phyloP scores from a whole-genome alignment of 306 rosid genomes.

The Phaseolus lunatus region DNA sequence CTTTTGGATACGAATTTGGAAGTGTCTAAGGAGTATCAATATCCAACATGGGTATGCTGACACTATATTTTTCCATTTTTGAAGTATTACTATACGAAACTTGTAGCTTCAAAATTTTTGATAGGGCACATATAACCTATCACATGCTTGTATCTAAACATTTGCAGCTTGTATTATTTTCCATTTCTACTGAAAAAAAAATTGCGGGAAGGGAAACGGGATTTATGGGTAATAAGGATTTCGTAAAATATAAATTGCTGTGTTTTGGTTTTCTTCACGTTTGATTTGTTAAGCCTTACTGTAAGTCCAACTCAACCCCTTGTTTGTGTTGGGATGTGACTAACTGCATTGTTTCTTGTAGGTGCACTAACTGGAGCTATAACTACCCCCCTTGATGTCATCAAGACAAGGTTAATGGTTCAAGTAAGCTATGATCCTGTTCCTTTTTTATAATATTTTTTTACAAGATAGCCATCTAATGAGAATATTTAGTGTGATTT shows the following conservation, averaged over 20 bases:
- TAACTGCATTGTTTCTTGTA: slow-evolving; percentile 42
- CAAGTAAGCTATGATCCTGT: slow-evolving; percentile 62
- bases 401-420: slow-evolving; percentile 92
- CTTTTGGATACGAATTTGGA: too few relatives aligned
- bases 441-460: slow-evolving; percentile 16
- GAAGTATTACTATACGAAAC: neutral
- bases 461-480: neutral
- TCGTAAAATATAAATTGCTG: neutral
- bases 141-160: neutral
- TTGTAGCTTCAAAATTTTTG: slow-evolving; percentile 4
- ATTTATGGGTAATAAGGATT: slow-evolving; percentile 2
- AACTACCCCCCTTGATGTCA: slow-evolving; percentile 96
- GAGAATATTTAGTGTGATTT: too few relatives aligned
- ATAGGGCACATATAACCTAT: slow-evolving; percentile 18
- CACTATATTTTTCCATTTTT: too few relatives aligned
- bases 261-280: slow-evolving; percentile 17
- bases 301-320: slow-evolving; percentile 8
- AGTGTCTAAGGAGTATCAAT: too few relatives aligned
- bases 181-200: neutral
- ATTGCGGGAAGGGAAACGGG: neutral
- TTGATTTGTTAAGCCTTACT: slow-evolving; percentile 26
- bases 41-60: too few relatives aligned
- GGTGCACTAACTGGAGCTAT: slow-evolving; percentile 97
- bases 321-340: slow-evolving; percentile 23
- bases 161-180: neutral